These are phyloP conservation scores for Bruguiera sexangula DNA, from an alignment of 345 rosid genomes.

Conservation along the genomic window DNA sequence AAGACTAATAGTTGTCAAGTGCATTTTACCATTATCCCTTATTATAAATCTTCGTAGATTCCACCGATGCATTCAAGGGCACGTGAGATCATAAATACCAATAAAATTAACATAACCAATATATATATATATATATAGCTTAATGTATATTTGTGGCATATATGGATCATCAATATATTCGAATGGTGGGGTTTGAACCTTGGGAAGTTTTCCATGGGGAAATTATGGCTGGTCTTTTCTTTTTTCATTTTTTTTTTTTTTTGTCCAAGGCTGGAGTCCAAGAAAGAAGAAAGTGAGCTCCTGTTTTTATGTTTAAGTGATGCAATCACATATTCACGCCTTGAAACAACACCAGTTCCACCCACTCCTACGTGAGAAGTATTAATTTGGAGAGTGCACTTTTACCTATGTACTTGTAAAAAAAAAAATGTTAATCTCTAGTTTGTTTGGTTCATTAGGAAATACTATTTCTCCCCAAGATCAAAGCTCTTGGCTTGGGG, in stretches of 20 bases:
- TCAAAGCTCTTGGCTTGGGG: too few species aligned
- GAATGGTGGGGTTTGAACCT: slow-evolving; percentile 15
- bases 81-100: not conserved
- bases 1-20: too few species aligned
- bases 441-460: too few species aligned
- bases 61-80: too few species aligned
- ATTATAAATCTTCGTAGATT: not conserved
- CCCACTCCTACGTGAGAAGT: not conserved
- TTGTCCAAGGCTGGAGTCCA: too few species aligned
- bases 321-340: slow-evolving; percentile 12
- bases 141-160: not conserved
- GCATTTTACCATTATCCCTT: not conserved
- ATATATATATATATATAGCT: not conserved
- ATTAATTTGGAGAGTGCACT: too few species aligned
- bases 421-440: too few species aligned
- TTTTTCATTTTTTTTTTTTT: too few species aligned
- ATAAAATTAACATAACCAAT: not conserved
- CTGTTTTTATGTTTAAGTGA: slow-evolving; percentile 12
- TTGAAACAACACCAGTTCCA: slow-evolving; percentile 4
- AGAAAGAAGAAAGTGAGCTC: slow-evolving; percentile 2
- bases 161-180: not conserved
- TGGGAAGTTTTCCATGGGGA: not conserved
- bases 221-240: not conserved
- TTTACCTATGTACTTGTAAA: too few species aligned
- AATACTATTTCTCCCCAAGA: too few species aligned